Base-by-base conservation (phyloP, 306 rosid genomes). In the Cucurbita ficifolia region DNA sequence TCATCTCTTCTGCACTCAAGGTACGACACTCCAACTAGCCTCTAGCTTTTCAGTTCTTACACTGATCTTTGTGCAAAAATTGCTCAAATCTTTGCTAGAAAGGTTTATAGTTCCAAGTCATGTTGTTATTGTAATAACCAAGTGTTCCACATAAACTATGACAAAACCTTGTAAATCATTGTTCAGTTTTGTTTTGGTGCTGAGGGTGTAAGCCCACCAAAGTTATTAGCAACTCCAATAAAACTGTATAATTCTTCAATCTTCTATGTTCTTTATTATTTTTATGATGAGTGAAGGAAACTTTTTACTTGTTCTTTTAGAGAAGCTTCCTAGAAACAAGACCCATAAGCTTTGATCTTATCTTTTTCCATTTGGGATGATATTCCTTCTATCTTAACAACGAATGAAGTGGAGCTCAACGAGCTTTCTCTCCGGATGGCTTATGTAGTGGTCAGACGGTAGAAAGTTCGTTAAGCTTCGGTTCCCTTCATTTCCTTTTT, bases 1-100 rank as follows among this genome's bases (percentile, higher is more conserved):
- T 80, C 86, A 18, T 74, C 84, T 29, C 86, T 86, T 71, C 57
- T 86, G 38, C 77, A 59, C 24, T 75, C 82, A 17, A 76, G 78
- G 45, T 65, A 53, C 73, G 55, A 59, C 33, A 29, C 33, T 29
- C 33, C 33, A 29, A 29, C 51, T 76, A 7, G 58, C 29, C 21
- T 21, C 55, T 46, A 65, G 67, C 72, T 10, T 49, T 21, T 12
- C 11, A 68, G 73, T 68, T 68, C 51, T 8, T 62, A 40, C 14
- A 63, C 50, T 5, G 24, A n/a, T 18, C 35, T 18, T 4, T 33
- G 5, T 42, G 36, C 71, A 42, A 64, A 64, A n/a, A 48, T 38
- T 63, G 29, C 70, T 63, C 72, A 63, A n/a, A 36, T 21, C 9
- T 67, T 21, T 6, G 11, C 49, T 43, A 42, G 16, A 19, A 64